phyloP scores from a whole-genome alignment of 75 land plant genomes.

The Azolla pinnata region DNA sequence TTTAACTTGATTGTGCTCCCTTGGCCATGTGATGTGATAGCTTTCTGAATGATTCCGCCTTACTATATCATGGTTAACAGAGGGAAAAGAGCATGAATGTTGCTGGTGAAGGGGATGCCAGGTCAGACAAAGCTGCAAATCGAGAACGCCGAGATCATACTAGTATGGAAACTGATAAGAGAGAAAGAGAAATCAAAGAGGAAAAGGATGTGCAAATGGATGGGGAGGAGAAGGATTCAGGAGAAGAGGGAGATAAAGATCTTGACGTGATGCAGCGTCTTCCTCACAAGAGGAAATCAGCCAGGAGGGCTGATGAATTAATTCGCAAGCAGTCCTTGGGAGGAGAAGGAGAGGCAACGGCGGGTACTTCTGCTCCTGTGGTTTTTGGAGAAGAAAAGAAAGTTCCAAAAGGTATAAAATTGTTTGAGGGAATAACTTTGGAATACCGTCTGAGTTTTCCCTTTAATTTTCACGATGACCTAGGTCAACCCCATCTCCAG shows the following conservation, averaged over 20 bases:
- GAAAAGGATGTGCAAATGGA: conserved; percentile 41
- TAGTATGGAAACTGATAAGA: conserved; percentile 41
- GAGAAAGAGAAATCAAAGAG: conserved; percentile 52
- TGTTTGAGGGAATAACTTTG: not conserved
- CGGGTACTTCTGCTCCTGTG: conserved; percentile 4
- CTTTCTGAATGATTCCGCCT: too few relatives aligned
- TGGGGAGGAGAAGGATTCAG: conserved; percentile 47
- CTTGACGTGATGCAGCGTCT: conserved; percentile 29
- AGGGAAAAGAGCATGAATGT: conserved; percentile 37
- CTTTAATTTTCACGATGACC: too few relatives aligned
- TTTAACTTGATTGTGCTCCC: too few relatives aligned
- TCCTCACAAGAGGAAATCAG: conserved; percentile 51
- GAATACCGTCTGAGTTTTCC: not conserved
- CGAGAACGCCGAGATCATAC: conserved; percentile 32
- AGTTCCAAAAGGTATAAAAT: not conserved
- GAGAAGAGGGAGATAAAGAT: conserved; percentile 47
- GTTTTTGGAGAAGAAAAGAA: conserved; percentile 2
- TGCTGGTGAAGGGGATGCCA: conserved; percentile 42
- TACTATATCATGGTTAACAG: conserved; percentile 8
- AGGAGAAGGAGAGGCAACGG: conserved; percentile 38
- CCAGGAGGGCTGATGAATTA: conserved; percentile 53
- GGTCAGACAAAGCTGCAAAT: conserved; percentile 54
- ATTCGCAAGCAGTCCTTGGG: conserved; percentile 45
- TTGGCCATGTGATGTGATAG: too few relatives aligned
- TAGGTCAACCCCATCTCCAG: too few relatives aligned